Evolutionary conservation across 179 eudicot species (phyloP), one percentile per base, ranked within the genome.

Genomic region (Beta macrorhiza): DNA sequence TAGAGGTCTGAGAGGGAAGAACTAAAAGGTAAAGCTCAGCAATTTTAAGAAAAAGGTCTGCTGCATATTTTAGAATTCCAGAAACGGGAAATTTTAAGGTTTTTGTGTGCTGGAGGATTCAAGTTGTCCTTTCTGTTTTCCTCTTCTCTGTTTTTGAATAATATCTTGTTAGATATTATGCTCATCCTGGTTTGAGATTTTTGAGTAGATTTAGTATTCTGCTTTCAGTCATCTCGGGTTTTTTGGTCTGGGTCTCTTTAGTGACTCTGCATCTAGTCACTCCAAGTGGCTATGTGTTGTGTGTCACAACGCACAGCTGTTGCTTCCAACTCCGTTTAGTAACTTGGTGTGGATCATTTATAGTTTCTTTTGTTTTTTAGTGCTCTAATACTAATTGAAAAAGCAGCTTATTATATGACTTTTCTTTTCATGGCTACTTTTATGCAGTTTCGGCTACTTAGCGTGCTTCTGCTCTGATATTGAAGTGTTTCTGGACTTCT

Each of bases 381-480:
- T 19, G 53, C 49, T 69, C 7, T 29, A 12, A 22, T 4, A 79
- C 57, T 7, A 37, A 19, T 79, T 7, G 7, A 20, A 55, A 16
- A 67, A 5, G 47, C 58, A 47, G 55, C 78, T 62, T n/a, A 73
- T n/a, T 53, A 51, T 49, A 55, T 74, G 22, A 37, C 42, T 16
- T 74, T 16, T 64, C 37, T 56, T 71, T 56, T 15, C 7, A 37
- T 70, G 71, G 55, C 7, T 58, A 55, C 69, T 16, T 16, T 42
- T 15, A 5, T 82, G 82, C 89, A 95, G 99, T 89, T 95, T 95
- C 83, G 99, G 98, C 80, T 93, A 89, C 84, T 89, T 95, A 85
- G 88, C 98, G 44, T 90, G 99, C 88, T 95, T 90, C 83, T 86
- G 92, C 75, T 90, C 96, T 72, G 98, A 95, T 85, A 87, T 93